Evolutionary conservation across 192 early-diverging fungal species (phyloP), one percentile per base, ranked within the genome.

Genomic region (Coemansia sp.): DNA sequence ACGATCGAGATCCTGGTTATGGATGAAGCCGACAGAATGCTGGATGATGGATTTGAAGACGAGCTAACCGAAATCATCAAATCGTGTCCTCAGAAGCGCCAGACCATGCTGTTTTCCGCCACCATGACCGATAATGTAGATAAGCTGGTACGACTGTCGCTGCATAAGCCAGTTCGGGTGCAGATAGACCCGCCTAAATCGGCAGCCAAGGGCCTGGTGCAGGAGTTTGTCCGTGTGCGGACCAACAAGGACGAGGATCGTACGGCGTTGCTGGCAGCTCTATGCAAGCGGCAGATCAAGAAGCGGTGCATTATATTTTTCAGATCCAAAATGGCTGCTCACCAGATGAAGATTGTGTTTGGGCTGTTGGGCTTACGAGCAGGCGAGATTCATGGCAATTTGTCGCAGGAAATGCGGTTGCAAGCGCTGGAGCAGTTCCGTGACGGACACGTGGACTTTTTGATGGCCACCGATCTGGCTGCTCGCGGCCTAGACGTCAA

Each of bases 101-200:
- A 99, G 66, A 94, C 95, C 2, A 96, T 99, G 93, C 79, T 99
- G 6, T 99, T 99, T 76, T 99, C 97, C 20, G 97, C 97, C 16
- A 99, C 97, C 12, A 98, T 98, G 97, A 99, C 97, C 7, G 93
- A 97, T 65, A 94, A 96, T 55, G 88, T 96, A 30, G 93, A 99
- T 58, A 88, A 97, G 62, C 82, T 99, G 18, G 88, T 97, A 42
- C 88, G 91, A 21, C 83, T 99, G 57, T 97, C 95, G 1, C 81
- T 99, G 44, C 83, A 90, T 51, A 75, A 87, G 18, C 97, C 95
- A 23, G 90, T 95, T 3, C 83, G 90, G 39, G 81, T 97, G 9
- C 92, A 94, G 69, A 85, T 99, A 18, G 93, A 99, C 60, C 68
- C 83, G 30, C 79, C 80, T 11, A 91, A 88, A n/a, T 74, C 89